Conservation (phyloP, 2,329 filamentous ascomycete genomes). For the Bipolaris victoriae region DNA sequence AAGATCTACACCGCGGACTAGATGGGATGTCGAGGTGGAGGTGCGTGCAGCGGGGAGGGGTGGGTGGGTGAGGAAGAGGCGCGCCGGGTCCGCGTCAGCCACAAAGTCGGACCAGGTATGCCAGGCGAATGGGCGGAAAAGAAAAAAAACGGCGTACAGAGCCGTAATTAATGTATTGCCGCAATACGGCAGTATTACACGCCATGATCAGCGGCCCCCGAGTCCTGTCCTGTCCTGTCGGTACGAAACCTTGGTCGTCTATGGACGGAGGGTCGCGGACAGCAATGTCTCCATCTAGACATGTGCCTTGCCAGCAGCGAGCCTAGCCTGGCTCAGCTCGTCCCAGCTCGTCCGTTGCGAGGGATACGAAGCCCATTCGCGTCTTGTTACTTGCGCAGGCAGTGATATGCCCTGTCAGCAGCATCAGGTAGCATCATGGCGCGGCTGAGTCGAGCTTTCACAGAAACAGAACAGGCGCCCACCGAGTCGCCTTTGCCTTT, state of each 20-base stretch:
- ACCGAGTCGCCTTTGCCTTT: slow-evolving; percentile 11
- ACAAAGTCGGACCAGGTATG: slow-evolving; percentile 22
- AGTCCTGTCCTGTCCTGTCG: slow-evolving; percentile 1
- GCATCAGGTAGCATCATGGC: slow-evolving; percentile 3
- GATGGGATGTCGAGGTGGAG: slow-evolving; percentile 18
- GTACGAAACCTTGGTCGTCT: slow-evolving; percentile 4
- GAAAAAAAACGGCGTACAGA: slow-evolving; percentile 24
- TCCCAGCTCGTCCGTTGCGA: slow-evolving; percentile 16
- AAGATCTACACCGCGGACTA: slow-evolving; percentile 29
- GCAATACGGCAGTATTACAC: slow-evolving; percentile 30
- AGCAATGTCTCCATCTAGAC: slow-evolving; percentile 15
- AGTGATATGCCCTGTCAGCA: slow-evolving; percentile 28
- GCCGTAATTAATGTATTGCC: slow-evolving; percentile 39
- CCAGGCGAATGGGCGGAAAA: neutral
- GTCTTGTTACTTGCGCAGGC: slow-evolving; percentile 17
- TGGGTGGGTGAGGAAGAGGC: slow-evolving; percentile 25
- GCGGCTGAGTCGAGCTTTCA: slow-evolving; percentile 32
- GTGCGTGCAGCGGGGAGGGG: slow-evolving; percentile 22
- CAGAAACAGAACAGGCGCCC: slow-evolving; percentile 10
- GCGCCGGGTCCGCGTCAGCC: slow-evolving; percentile 36
- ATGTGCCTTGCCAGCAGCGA: slow-evolving; percentile 16
- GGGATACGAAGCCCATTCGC: slow-evolving; percentile 23
- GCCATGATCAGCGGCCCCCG: slow-evolving; percentile 13
- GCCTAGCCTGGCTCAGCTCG: slow-evolving; percentile 8
- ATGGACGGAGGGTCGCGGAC: neutral